phyloP scores from a whole-genome alignment of 495 filamentous ascomycete species.

The Aspergillus sparsus region DNA sequence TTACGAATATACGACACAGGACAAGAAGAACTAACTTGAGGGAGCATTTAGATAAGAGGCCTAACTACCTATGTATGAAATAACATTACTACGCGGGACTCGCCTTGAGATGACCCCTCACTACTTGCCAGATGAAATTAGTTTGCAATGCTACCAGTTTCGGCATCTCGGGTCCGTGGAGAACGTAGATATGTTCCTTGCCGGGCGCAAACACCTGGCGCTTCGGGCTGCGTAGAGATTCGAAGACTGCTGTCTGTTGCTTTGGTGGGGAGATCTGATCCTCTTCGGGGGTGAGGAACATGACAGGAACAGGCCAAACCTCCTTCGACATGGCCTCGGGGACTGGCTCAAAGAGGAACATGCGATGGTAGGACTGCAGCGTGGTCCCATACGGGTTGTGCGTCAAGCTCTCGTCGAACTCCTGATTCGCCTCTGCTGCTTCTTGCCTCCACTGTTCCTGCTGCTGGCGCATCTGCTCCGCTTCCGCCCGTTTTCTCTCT shows the following conservation, averaged over 20 bases:
- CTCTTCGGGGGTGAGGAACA: slow-evolving; percentile 8
- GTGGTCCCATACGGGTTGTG: slow-evolving; percentile 4
- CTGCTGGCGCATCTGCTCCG: background rate
- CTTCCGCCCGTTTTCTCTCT: background rate
- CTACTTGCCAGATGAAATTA: slow-evolving; percentile 3
- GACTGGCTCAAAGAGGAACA: slow-evolving; percentile 12
- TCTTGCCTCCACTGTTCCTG: background rate
- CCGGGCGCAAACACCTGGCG: slow-evolving; percentile 1
- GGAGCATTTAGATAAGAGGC: too few species aligned
- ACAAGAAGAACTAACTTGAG: too few species aligned
- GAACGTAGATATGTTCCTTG: slow-evolving; percentile 4
- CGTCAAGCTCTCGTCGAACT: background rate
- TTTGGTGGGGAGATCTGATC: slow-evolving; percentile 9
- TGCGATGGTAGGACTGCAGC: slow-evolving; percentile 7
- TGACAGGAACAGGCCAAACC: background rate
- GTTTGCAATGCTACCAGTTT: background rate
- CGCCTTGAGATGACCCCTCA: background rate
- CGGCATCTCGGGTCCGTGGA: slow-evolving; percentile 3
- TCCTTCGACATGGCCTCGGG: background rate
- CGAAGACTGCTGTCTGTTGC: slow-evolving; percentile 6
- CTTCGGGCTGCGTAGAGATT: slow-evolving; percentile 3
- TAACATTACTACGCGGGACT: too few species aligned
- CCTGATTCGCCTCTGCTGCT: background rate
- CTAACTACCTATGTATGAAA: too few species aligned
- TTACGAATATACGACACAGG: too few species aligned